These are phyloP conservation scores for Coemansia sp. DNA, from an alignment of 192 early-diverging fungal genomes.

Conservation along the genomic window DNA sequence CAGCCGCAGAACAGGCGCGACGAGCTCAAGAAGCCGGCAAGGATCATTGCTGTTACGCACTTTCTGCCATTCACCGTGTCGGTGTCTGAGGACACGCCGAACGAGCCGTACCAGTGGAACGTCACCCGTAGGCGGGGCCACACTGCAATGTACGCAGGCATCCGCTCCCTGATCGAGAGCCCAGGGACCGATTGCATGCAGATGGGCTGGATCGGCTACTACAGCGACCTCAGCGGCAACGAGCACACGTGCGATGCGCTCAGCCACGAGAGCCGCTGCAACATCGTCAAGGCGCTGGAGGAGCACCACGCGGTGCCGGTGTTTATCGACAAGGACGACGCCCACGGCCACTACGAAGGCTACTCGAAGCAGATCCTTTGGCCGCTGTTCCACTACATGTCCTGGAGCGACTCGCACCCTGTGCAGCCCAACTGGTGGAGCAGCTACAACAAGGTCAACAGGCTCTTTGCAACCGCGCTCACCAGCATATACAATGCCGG, in stretches of 20 bases:
- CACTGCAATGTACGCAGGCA: slow-evolving; percentile 87
- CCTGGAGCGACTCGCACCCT: slow-evolving; percentile 76
- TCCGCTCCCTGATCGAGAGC: slow-evolving; percentile 63
- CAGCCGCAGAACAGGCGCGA: too few relatives aligned
- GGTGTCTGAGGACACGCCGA: slow-evolving; percentile 38
- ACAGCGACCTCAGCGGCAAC: slow-evolving; percentile 61
- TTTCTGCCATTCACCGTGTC: slow-evolving; percentile 49
- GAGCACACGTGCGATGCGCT: slow-evolving; percentile 57
- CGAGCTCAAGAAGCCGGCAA: slow-evolving; percentile 29
- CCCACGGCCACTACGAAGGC: slow-evolving; percentile 90
- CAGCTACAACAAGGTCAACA: slow-evolving; percentile 81
- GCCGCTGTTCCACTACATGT: slow-evolving; percentile 94
- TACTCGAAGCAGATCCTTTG: slow-evolving; percentile 97
- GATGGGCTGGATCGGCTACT: slow-evolving; percentile 73
- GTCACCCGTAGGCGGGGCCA: slow-evolving; percentile 70
- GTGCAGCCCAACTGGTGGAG: slow-evolving; percentile 69
- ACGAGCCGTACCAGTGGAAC: slow-evolving; percentile 55
- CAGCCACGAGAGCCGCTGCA: slow-evolving; percentile 54
- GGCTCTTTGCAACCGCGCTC: slow-evolving; percentile 73
- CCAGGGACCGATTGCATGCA: slow-evolving; percentile 61
- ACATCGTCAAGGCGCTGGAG: slow-evolving; percentile 58
- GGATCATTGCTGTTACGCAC: slow-evolving; percentile 55
- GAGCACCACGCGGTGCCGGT: slow-evolving; percentile 69
- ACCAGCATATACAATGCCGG: slow-evolving; percentile 76
- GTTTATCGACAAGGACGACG: slow-evolving; percentile 68